Evolutionary conservation across 176 grass and related monocot species (phyloP), one percentile per base, ranked within the genome.

Genomic region (Miscanthus lutarioriparius): DNA sequence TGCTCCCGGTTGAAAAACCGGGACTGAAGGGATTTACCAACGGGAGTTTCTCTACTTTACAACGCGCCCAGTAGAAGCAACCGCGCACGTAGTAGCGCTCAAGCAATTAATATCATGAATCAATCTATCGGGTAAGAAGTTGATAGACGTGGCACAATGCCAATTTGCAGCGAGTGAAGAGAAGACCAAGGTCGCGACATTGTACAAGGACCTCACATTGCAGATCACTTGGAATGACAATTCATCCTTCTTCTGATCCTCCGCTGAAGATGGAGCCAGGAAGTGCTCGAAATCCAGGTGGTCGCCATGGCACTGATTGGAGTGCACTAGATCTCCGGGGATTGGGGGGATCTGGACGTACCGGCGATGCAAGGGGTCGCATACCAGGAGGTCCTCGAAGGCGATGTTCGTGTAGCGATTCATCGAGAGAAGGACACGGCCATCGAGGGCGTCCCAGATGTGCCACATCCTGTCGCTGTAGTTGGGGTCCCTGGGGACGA

Each of bases 111-210:
- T 16, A 16, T 11, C 6, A 10, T 1, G 0, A 38, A 69, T 22
- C 33, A 22, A 1, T 35, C 33, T 10, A 2, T 1, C 1, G 7
- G 7, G 33, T 0, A 37, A 13, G 20, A 27, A 12, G 3, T 5
- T 59, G 38, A 30, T 37, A 2, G 9, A 38, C 0, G 23, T 25
- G 19, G 38, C 32, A 14, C 19, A 11, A 53, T 7, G 0, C 84
- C 84, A 72, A 53, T 64, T 2, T 48, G 37, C 78, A 0, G 62
- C 47, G 15, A 13, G 6, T 2, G 86, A 87, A 30, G 80, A 77
- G 86, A 82, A 83, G 15, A 82, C 39, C 48, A 70, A 81, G 78
- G 48, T 3, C 3, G 41, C 80, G 1, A 82, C 7, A 40, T 65
- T 54, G 6, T 2, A 54, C 4, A 7, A 3, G 1, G 40, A 79